Percentiles rank a stretch among this genome's conserved stretches.
phyloP scores from a whole-genome alignment of 805 yeast species.

The Wickerhamomyces tratensis region DNA sequence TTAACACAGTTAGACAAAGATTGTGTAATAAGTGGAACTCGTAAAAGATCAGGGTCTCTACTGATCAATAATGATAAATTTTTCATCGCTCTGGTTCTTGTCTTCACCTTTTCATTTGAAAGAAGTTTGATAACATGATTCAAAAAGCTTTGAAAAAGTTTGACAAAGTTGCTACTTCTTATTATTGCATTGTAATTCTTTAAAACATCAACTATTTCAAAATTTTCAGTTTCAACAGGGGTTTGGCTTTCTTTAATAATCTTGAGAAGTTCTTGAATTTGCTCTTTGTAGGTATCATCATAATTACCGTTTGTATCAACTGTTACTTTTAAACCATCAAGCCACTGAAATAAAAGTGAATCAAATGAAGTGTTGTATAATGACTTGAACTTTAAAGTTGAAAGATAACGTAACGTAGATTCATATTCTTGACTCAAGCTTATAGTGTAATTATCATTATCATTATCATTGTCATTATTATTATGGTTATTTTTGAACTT shows the following conservation, averaged over 20 bases:
- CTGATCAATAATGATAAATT: slow-evolving; percentile 46
- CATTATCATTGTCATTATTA: neutral
- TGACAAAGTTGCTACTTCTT: slow-evolving; percentile 8
- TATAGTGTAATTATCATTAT: no score
- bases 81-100: slow-evolving; percentile 57
- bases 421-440: no score
- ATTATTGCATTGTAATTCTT: slow-evolving; percentile 1
- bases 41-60: slow-evolving; percentile 41
- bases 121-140: slow-evolving; percentile 37
- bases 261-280: no score
- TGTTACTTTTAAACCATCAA: slow-evolving; percentile 4
- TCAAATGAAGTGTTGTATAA: slow-evolving; percentile 1
- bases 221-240: no score
- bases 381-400: neutral
- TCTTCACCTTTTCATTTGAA: slow-evolving; percentile 37
- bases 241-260: no score
- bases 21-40: slow-evolving; percentile 37
- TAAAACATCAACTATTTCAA: neutral
- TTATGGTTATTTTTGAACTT: slow-evolving; percentile 20
- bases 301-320: neutral
- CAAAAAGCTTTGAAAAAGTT: slow-evolving; percentile 43
- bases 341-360: slow-evolving; percentile 13
- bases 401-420: no score
- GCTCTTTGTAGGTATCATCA: neutral
- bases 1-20: slow-evolving; percentile 41